Base-by-base conservation (phyloP, 192 early-diverging fungal species). In the Thamnidium elegans region DNA sequence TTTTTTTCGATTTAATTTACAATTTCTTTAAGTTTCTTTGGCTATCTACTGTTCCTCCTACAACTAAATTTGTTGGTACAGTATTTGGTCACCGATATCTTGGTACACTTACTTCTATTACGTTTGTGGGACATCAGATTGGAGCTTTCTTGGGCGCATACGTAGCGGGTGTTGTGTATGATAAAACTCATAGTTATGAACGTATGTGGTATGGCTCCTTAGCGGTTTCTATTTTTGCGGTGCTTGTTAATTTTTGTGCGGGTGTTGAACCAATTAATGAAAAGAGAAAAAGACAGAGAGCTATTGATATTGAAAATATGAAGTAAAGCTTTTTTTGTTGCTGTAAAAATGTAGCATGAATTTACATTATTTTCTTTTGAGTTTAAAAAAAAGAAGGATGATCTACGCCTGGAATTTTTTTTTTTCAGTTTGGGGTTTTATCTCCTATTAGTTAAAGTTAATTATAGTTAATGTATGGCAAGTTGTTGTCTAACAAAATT, bases 91-190 rank as follows among this genome's bases (percentile, higher is more conserved):
- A 70, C 21, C 51, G 48, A 2, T 75, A 75, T n/a, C 34, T 75
- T 1, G 73, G 73, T 19, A 75, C 73, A 17, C 43, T 75, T 8
- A 50, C 69, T 0, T 70, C 68, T 26, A 58, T 75, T 11, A 70
- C 68, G 3, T 75, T 70, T 52, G 52, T 75, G 52, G 70, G 68
- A 21, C 73, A 75, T 39, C 73, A 75, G 44, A 63, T 75, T 0
- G 73, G 68, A 4, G 62, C 65, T 6, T 75, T 75, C 43, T 53
- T 58, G 50, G 73, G 73, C 30, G 67, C 73, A 13, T 75, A 67
- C 32, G 17, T 75, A 4, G 73, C 59, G 5, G 73, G 73, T 36
- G 58, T 70, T 10, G 68, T 65, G n/a, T 75, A 67, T 45, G 73
- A 75, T 48, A 13, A 45, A 17, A 20, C 50, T n/a, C 47, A 52